Percentiles rank a stretch among this genome's conserved stretches.
phyloP scores from a whole-genome alignment of 2,329 filamentous ascomycete genomes.

The Ophiostoma himal-ulmi region DNA sequence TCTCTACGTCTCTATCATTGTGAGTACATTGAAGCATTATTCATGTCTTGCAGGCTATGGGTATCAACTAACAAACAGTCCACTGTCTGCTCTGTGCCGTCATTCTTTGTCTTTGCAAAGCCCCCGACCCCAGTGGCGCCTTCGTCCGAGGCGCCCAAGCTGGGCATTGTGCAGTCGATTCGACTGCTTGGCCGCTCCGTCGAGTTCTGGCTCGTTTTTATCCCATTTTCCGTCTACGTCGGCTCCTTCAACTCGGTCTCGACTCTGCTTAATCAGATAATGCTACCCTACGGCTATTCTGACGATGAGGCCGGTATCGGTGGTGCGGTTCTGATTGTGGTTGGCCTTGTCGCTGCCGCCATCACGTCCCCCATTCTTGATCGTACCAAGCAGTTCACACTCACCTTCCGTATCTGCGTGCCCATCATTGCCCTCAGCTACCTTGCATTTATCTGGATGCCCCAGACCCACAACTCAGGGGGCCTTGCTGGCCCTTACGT shows the following conservation, averaged over 20 bases:
- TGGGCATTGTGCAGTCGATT: constrained; percentile 46
- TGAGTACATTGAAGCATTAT: constrained; percentile 40
- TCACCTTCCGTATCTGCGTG: constrained; percentile 65
- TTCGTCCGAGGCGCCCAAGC: constrained; percentile 56
- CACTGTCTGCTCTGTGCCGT: constrained; percentile 62
- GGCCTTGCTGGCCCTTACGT: constrained; percentile 63
- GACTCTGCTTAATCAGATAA: constrained; percentile 82
- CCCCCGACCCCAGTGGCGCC: constrained; percentile 74
- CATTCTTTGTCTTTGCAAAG: constrained; percentile 69
- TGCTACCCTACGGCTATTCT: constrained; percentile 76
- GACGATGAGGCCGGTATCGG: constrained; percentile 84
- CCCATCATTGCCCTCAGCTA: constrained; percentile 70
- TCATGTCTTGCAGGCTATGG: background rate
- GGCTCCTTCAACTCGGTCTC: constrained; percentile 92
- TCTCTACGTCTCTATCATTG: constrained; percentile 76
- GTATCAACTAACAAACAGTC: constrained; percentile 36
- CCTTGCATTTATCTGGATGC: constrained; percentile 76
- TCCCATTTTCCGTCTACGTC: constrained; percentile 80
- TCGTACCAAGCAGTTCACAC: constrained; percentile 71
- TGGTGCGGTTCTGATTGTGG: constrained; percentile 81
- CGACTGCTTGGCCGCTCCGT: constrained; percentile 51
- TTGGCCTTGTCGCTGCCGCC: constrained; percentile 73
- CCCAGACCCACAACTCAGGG: constrained; percentile 47
- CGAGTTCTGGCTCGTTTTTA: constrained; percentile 73
- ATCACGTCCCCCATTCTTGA: constrained; percentile 77